A percentile compares a stretch with the other conserved stretches of the same genome.
Evolutionary conservation across 768 basidiomycete genomes (phyloP).

Genomic region (Boletus subparvulus): DNA sequence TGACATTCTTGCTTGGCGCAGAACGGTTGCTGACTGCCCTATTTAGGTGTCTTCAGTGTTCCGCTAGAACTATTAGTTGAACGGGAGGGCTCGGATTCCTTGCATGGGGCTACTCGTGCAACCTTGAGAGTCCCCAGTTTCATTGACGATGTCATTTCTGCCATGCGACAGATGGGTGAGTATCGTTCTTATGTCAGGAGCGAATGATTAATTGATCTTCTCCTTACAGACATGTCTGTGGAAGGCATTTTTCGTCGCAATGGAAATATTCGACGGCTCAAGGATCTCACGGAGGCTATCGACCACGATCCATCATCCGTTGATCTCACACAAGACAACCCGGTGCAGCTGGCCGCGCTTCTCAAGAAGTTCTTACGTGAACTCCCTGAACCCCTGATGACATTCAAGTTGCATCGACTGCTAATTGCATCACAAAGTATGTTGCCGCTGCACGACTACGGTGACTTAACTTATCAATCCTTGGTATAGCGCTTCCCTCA

Average conservation of each 20-base stretch:
- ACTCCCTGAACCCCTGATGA: constrained; percentile 93
- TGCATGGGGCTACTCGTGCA: constrained; percentile 83
- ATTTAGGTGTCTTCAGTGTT: constrained; percentile 85
- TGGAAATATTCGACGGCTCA: constrained; percentile 92
- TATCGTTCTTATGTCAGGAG: constrained; percentile 1
- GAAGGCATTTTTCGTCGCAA: constrained; percentile 99
- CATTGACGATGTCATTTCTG: constrained; percentile 96
- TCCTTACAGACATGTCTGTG: constrained; percentile 85
- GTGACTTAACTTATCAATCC: constrained; percentile 10
- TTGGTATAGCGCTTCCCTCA: constrained; percentile 58
- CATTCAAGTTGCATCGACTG: constrained; percentile 87
- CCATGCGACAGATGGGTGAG: constrained; percentile 99
- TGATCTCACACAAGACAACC: constrained; percentile 91
- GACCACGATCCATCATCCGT: constrained; percentile 93
- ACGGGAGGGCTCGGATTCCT: constrained; percentile 91
- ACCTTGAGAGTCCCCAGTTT: constrained; percentile 92
- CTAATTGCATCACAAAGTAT: constrained; percentile 86
- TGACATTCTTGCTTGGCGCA: constrained; percentile 18
- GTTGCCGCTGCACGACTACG: constrained; percentile 31
- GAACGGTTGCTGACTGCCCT: constrained; percentile 9
- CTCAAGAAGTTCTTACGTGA: constrained; percentile 97
- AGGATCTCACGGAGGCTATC: constrained; percentile 87
- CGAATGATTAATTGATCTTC: constrained; percentile 1
- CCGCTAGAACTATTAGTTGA: constrained; percentile 93
- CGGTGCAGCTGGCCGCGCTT: constrained; percentile 94